These are phyloP conservation scores for Mortierella sp. DNA, from an alignment of 371 early-diverging fungal species.

Conservation along the genomic window DNA sequence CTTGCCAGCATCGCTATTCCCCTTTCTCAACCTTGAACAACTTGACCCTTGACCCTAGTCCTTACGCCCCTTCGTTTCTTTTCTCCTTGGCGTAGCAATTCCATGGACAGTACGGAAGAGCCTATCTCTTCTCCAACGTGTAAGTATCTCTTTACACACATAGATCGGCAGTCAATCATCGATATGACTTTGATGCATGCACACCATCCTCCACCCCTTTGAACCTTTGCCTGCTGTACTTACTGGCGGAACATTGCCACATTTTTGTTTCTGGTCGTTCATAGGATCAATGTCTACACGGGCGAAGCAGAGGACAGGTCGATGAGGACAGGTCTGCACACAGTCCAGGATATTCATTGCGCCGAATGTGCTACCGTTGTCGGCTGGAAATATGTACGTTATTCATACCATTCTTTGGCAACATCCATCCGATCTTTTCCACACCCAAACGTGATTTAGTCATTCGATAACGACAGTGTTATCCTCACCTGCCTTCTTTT, in stretches of 20 bases:
- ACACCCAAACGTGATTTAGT: constrained; percentile 9
- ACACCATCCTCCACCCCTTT: not conserved
- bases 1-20: not conserved
- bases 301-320: constrained; percentile 70
- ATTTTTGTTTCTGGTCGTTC: constrained; percentile 2
- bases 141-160: constrained; percentile 49
- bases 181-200: not conserved
- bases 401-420: not conserved
- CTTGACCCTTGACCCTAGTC: not conserved
- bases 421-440: not conserved
- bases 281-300: constrained; percentile 74
- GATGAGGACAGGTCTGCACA: constrained; percentile 82
- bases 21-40: not conserved
- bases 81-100: constrained; percentile 62
- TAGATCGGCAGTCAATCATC: not conserved
- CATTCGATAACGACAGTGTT: constrained; percentile 8
- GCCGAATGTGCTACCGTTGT: constrained; percentile 69
- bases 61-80: not conserved
- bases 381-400: constrained; percentile 81
- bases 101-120: constrained; percentile 74
- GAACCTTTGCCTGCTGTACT: not conserved
- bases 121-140: constrained; percentile 75
- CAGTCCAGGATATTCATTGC: constrained; percentile 77
- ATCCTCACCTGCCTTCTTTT: not conserved
- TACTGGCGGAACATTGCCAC: not conserved